phyloP scores from a whole-genome alignment of 345 rosid genomes.

The Hibiscus trionum region DNA sequence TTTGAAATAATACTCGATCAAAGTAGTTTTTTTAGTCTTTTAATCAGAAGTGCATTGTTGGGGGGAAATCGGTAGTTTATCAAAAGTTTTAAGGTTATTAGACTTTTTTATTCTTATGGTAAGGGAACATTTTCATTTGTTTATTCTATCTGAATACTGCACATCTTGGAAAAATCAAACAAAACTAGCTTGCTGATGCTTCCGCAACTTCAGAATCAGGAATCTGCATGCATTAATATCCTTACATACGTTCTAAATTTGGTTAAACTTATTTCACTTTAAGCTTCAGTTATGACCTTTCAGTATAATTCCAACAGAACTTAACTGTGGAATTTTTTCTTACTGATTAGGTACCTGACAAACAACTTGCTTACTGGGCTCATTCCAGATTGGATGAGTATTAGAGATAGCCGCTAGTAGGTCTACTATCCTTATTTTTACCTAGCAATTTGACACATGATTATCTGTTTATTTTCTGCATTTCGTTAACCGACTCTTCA shows the following conservation, averaged over 20 bases:
- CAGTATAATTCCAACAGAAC: background rate
- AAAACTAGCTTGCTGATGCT: background rate
- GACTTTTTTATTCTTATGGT: background rate
- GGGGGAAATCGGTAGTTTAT: background rate
- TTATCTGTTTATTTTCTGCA: background rate
- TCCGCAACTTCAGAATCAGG: background rate
- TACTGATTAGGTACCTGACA: conserved; percentile 8
- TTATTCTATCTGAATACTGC: background rate
- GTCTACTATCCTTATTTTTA: background rate
- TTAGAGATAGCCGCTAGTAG: background rate
- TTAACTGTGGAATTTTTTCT: background rate
- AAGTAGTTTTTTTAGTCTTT: background rate
- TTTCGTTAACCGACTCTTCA: background rate
- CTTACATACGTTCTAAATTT: background rate
- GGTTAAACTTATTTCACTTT: background rate
- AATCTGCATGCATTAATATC: background rate
- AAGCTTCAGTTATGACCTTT: background rate
- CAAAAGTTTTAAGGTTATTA: background rate
- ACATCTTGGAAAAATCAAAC: background rate
- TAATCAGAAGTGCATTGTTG: too few relatives aligned
- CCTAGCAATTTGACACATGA: background rate
- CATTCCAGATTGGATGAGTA: background rate
- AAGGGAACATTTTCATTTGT: background rate
- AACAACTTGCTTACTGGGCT: background rate
- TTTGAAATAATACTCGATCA: background rate